These are phyloP conservation scores for Cyclotella cryptica DNA, from an alignment of 108 stramenopile species.

Conservation along the genomic window DNA sequence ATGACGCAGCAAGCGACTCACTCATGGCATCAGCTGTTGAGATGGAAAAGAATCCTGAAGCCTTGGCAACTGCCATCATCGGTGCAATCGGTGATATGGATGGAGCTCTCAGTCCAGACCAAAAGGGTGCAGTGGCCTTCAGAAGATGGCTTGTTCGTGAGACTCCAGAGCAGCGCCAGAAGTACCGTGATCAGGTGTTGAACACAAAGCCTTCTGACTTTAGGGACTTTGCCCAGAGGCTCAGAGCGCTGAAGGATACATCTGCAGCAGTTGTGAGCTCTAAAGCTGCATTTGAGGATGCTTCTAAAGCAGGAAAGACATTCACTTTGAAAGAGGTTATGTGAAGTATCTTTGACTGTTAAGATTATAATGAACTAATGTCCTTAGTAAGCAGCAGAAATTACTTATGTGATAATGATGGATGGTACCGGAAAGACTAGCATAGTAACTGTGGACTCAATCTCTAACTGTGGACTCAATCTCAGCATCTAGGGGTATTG, in stretches of 20 bases:
- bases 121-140: conserved; percentile 83
- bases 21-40: conserved; percentile 81
- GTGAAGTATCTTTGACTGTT: neutral
- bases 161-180: conserved; percentile 85
- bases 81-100: conserved; percentile 97
- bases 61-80: conserved; percentile 85
- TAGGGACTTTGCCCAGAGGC: conserved; percentile 83
- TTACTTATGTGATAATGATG: too few species aligned
- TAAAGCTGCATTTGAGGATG: conserved; percentile 87
- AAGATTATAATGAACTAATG: too few species aligned
- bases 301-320: conserved; percentile 75
- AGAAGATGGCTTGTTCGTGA: conserved; percentile 86
- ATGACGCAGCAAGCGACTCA: conserved; percentile 90
- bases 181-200: conserved; percentile 88
- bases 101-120: conserved; percentile 87
- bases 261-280: conserved; percentile 91
- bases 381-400: too few species aligned
- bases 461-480: too few species aligned
- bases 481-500: too few species aligned
- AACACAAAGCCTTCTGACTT: conserved; percentile 91
- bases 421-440: too few species aligned
- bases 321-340: conserved; percentile 20
- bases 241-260: conserved; percentile 83
- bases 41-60: conserved; percentile 80
- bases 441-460: too few species aligned